Evolutionary conservation across 345 rosid genomes (phyloP).

Genomic region (Durio zibethinus): DNA sequence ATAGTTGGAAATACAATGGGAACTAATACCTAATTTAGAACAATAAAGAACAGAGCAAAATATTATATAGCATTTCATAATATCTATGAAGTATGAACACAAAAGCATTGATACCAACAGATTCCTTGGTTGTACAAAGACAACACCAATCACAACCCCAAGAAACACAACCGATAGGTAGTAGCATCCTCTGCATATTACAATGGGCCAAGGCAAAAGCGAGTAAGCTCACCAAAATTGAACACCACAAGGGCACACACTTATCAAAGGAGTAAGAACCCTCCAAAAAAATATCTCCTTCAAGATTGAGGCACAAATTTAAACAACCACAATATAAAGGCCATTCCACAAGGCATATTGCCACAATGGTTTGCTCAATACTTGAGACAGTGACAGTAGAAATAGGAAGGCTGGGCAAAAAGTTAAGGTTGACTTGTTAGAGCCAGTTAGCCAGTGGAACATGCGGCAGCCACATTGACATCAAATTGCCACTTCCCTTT

Average conservation of each 20-base stretch:
- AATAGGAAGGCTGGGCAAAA: conserved; percentile 39
- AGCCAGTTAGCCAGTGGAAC: conserved; percentile 49
- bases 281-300: conserved; percentile 51
- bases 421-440: too few relatives aligned
- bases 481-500: too few relatives aligned
- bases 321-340: conserved; percentile 50
- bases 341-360: conserved; percentile 52
- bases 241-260: conserved; percentile 50
- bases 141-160: conserved; percentile 46
- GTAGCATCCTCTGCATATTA: conserved; percentile 53
- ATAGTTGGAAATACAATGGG: not conserved
- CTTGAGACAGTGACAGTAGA: conserved; percentile 45
- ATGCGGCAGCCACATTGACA: conserved; percentile 10
- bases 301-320: conserved; percentile 50
- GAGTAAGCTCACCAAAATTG: conserved; percentile 43
- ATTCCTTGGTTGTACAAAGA: conserved; percentile 43
- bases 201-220: conserved; percentile 53
- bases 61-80: conserved; percentile 34
- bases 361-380: conserved; percentile 49
- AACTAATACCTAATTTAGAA: conserved; percentile 9
- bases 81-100: conserved; percentile 50
- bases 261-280: conserved; percentile 48
- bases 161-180: conserved; percentile 35
- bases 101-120: conserved; percentile 44
- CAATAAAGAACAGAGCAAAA: conserved; percentile 12